Evolutionary conservation across 805 yeast species (phyloP).

Genomic region (Blastobotrys peoriensis): DNA sequence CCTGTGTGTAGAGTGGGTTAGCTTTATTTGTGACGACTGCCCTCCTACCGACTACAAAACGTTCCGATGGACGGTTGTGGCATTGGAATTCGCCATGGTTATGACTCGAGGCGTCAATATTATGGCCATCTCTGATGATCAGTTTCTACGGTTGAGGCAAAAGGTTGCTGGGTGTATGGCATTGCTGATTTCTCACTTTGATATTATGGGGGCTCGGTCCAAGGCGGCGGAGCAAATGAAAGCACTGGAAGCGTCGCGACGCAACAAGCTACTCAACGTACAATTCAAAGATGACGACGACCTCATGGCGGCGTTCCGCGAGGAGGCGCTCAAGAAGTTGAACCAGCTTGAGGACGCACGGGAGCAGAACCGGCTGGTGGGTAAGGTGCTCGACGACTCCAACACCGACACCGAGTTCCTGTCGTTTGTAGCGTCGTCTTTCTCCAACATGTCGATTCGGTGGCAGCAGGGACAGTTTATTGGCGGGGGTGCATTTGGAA

Average conservation of each 20-base stretch:
- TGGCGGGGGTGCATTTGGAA: conserved; percentile 96
- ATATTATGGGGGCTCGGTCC: conserved; percentile 96
- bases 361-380: conserved; percentile 53
- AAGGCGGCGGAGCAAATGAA: conserved; percentile 51
- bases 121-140: conserved; percentile 68
- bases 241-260: conserved; percentile 34
- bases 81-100: conserved; percentile 93
- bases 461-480: conserved; percentile 95
- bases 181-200: conserved; percentile 87
- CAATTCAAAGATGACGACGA: conserved; percentile 51
- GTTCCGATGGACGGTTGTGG: conserved; percentile 93
- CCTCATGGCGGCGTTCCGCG: conserved; percentile 51
- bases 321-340: conserved; percentile 63
- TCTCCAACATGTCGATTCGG: conserved; percentile 83
- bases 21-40: conserved; percentile 91
- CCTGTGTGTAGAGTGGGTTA: conserved; percentile 82
- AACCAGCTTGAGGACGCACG: conserved; percentile 55
- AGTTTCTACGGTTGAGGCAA: conserved; percentile 62
- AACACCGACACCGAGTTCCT: conserved; percentile 84
- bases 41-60: conserved; percentile 86
- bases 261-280: conserved; percentile 31
- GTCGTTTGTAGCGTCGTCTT: conserved; percentile 73
- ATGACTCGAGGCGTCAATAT: conserved; percentile 89
- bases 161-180: conserved; percentile 96
- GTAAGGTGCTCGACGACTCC: conserved; percentile 82